These are phyloP conservation scores for Neonectria magnoliae DNA, from an alignment of 2,329 filamentous ascomycete species.

Conservation along the genomic window DNA sequence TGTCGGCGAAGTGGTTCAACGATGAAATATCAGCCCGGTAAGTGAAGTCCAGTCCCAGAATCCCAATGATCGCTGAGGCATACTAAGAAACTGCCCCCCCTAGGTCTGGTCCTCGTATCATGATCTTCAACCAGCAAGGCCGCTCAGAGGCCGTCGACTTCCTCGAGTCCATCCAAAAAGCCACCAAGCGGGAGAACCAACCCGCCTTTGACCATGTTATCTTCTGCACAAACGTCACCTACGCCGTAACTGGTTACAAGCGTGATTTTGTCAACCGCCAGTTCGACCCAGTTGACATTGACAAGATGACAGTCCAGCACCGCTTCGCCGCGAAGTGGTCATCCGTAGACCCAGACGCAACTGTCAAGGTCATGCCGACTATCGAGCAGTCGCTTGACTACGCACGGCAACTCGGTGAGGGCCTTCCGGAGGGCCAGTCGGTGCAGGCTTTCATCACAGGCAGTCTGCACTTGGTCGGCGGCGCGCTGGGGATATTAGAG, in stretches of 20 bases:
- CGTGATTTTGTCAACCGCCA: conserved; percentile 67
- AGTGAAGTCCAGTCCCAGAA: conserved; percentile 1
- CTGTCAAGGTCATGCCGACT: conserved; percentile 59
- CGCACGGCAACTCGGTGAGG: conserved; percentile 51
- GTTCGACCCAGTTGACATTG: conserved; percentile 61
- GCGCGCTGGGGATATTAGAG: conserved; percentile 61
- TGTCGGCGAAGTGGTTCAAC: conserved; percentile 85
- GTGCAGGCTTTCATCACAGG: conserved; percentile 67
- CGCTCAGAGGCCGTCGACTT: conserved; percentile 64
- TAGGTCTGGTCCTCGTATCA: conserved; percentile 55
- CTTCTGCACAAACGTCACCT: conserved; percentile 82
- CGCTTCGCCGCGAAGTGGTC: conserved; percentile 63
- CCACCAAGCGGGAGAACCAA: conserved; percentile 43
- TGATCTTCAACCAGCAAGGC: conserved; percentile 92
- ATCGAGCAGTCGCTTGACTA: conserved; percentile 66
- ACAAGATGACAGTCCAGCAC: conserved; percentile 62
- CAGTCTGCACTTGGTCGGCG: conserved; percentile 71
- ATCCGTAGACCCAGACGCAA: conserved; percentile 56
- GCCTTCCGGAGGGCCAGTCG: conserved; percentile 45
- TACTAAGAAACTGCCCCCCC: background rate
- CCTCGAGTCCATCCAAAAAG: conserved; percentile 57
- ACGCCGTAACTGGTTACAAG: conserved; percentile 61
- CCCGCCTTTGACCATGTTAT: conserved; percentile 75
- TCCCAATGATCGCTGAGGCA: background rate
- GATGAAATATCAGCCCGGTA: conserved; percentile 53